Conservation (phyloP, 805 yeast species). For the Scheffersomyces amazonensis region DNA sequence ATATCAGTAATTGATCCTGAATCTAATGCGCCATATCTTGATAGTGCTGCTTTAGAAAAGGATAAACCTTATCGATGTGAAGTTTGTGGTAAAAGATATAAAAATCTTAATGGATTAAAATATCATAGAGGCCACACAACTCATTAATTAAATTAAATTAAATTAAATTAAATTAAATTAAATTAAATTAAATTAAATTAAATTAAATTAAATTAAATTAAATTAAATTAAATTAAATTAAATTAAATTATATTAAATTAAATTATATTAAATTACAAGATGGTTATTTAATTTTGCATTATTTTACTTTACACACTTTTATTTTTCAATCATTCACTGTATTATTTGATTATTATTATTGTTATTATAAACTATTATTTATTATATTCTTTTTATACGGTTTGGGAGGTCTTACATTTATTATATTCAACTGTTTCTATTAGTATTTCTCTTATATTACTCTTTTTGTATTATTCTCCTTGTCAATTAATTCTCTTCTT, state of each 20-base stretch:
- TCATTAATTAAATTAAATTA: slow-evolving; percentile 56
- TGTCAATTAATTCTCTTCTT: too few species aligned
- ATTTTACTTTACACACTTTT: too few species aligned
- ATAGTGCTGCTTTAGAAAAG: slow-evolving; percentile 92
- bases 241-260: too few species aligned
- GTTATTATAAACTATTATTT: not conserved
- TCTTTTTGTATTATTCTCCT: not conserved
- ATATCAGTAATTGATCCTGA: slow-evolving; percentile 91
- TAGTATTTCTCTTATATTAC: too few species aligned
- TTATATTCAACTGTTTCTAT: too few species aligned
- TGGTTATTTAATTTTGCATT: too few species aligned
- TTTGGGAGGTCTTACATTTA: not conserved
- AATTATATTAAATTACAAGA: too few species aligned
- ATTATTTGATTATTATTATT: not conserved
- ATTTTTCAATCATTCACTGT: not conserved
- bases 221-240: too few species aligned
- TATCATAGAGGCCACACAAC: slow-evolving; percentile 99
- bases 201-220: too few species aligned
- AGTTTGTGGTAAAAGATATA: slow-evolving; percentile 96
- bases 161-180: too few species aligned
- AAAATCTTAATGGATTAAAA: slow-evolving; percentile 92
- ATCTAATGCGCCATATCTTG: slow-evolving; percentile 83
- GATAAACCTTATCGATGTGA: slow-evolving; percentile 98
- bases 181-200: too few species aligned
- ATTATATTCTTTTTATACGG: not conserved